phyloP scores from a whole-genome alignment of 169 alveolate genomes.

The Cyclospora cayetanensis region DNA sequence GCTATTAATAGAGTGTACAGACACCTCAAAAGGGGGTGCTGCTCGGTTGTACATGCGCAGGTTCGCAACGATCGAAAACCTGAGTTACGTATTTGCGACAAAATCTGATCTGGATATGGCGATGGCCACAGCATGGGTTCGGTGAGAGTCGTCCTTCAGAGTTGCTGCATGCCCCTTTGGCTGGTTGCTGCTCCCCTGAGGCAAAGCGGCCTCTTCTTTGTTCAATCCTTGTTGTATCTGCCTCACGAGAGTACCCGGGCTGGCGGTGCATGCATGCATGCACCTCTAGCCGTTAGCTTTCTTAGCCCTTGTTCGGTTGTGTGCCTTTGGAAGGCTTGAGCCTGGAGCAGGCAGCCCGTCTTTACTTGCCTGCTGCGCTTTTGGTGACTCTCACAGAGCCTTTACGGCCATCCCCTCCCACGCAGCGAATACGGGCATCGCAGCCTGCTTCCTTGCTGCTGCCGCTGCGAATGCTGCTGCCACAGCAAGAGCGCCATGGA shows the following conservation, averaged over 20 bases:
- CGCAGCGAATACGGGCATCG: conserved; percentile 10
- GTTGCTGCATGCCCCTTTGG: too few relatives aligned
- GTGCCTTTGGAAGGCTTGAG: too few relatives aligned
- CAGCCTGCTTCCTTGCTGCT: not conserved
- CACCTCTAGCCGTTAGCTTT: too few relatives aligned
- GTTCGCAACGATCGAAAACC: conserved; percentile 10
- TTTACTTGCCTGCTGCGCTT: too few relatives aligned
- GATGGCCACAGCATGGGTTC: conserved; percentile 25
- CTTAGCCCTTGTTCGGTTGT: too few relatives aligned
- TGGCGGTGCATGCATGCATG: too few relatives aligned
- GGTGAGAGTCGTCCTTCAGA: too few relatives aligned
- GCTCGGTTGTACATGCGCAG: not conserved
- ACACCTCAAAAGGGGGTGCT: not conserved
- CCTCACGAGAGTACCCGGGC: too few relatives aligned
- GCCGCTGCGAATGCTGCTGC: not conserved
- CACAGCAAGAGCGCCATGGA: conserved; percentile 2
- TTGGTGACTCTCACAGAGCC: not conserved
- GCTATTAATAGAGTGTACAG: not conserved
- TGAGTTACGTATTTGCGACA: not conserved
- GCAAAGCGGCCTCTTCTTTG: too few relatives aligned
- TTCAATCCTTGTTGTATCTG: too few relatives aligned
- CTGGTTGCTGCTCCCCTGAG: too few relatives aligned
- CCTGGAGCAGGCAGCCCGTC: too few relatives aligned
- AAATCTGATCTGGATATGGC: conserved; percentile 3
- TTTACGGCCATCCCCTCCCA: conserved; percentile 31